phyloP scores from a whole-genome alignment of 352 stramenopile species.

The Phytophthora pistaciae region DNA sequence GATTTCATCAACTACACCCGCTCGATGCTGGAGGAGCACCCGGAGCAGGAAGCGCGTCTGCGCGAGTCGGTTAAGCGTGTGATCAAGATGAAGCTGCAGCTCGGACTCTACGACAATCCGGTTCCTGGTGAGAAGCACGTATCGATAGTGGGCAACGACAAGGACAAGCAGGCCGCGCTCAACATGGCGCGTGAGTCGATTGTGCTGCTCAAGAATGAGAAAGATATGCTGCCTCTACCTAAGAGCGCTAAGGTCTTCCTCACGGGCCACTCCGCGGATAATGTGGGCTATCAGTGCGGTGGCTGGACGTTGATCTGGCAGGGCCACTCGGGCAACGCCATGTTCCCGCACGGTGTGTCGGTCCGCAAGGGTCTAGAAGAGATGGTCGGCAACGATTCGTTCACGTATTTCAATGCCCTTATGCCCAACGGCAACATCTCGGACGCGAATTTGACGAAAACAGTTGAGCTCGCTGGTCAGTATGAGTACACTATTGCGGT shows the following conservation, averaged over 20 bases:
- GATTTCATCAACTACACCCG: slow-evolving; percentile 57
- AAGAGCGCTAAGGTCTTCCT: slow-evolving; percentile 57
- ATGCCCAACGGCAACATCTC: slow-evolving; percentile 53
- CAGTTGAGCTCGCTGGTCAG: slow-evolving; percentile 49
- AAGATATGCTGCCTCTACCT: slow-evolving; percentile 52
- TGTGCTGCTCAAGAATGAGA: slow-evolving; percentile 81
- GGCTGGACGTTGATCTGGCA: slow-evolving; percentile 88
- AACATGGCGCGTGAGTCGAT: slow-evolving; percentile 78
- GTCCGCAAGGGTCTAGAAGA: slow-evolving; percentile 43
- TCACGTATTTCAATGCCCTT: slow-evolving; percentile 63
- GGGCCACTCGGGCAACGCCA: slow-evolving; percentile 58
- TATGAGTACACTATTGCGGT: slow-evolving; percentile 71
- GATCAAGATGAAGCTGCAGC: slow-evolving; percentile 74
- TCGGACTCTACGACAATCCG: slow-evolving; percentile 73
- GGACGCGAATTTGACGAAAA: slow-evolving; percentile 45
- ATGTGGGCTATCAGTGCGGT: slow-evolving; percentile 72
- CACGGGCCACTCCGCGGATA: slow-evolving; percentile 63
- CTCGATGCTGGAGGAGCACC: slow-evolving; percentile 46
- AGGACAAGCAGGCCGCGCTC: slow-evolving; percentile 57
- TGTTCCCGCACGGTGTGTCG: slow-evolving; percentile 58
- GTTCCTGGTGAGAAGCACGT: slow-evolving; percentile 57
- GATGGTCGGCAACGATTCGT: slow-evolving; percentile 31
- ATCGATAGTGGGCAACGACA: slow-evolving; percentile 43
- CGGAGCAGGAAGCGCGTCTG: slow-evolving; percentile 50
- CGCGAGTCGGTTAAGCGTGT: slow-evolving; percentile 63